Evolutionary conservation across 2,329 filamentous ascomycete species (phyloP).

Genomic region (Xylariaceae sp.): DNA sequence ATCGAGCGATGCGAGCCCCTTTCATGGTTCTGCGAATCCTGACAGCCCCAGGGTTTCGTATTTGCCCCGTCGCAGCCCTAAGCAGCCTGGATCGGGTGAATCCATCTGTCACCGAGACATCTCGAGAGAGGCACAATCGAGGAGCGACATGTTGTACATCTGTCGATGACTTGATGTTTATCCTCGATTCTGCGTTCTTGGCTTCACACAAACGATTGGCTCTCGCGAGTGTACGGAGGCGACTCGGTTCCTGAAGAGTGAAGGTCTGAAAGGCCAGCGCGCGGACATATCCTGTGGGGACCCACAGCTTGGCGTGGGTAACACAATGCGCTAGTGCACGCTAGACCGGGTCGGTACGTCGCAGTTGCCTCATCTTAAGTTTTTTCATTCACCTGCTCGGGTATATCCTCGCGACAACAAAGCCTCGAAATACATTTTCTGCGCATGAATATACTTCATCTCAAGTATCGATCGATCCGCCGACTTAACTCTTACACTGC

Average conservation of each 20-base stretch:
- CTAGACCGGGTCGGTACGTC: no score
- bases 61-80: not conserved
- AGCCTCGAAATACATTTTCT: not conserved
- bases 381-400: not conserved
- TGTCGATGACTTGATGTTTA: not conserved
- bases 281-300: no score
- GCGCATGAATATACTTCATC: not conserved
- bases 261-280: no score
- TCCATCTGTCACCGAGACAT: no score
- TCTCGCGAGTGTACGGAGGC: no score
- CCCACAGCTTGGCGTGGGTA: no score
- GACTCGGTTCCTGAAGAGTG: no score
- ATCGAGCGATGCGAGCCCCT: not conserved
- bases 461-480: not conserved
- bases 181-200: not conserved
- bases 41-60: not conserved
- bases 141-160: not conserved
- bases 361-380: not conserved
- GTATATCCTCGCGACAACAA: not conserved
- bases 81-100: not conserved
- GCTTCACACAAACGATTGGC: no score
- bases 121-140: no score
- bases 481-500: not conserved
- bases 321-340: no score
- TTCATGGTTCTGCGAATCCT: not conserved